phyloP scores from a whole-genome alignment of 208 protist species.

The Jaenimonas drosophilae region DNA sequence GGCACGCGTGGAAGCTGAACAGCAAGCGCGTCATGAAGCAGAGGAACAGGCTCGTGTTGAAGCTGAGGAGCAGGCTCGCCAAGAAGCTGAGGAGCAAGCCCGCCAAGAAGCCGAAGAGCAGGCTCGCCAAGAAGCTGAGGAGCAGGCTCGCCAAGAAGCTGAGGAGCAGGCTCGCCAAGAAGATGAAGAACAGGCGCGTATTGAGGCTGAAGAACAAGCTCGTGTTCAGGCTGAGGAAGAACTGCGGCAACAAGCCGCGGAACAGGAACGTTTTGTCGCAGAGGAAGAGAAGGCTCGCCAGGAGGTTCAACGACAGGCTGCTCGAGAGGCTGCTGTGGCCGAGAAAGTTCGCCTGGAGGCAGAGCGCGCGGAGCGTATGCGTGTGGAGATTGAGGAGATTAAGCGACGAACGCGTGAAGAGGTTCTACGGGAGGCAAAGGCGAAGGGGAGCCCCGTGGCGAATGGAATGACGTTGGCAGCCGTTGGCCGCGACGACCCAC shows the following conservation, averaged over 20 bases:
- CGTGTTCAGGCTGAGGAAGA: conserved; percentile 11
- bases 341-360: conserved; percentile 17
- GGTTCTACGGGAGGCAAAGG: conserved; percentile 24
- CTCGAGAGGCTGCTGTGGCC: conserved; percentile 15
- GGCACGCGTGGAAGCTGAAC: conserved; percentile 9
- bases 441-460: too few relatives aligned
- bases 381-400: conserved; percentile 21
- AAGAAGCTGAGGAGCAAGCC: conserved; percentile 8
- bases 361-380: conserved; percentile 10
- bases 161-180: conserved; percentile 27
- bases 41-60: conserved; percentile 6
- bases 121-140: conserved; percentile 14
- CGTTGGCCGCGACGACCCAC: too few relatives aligned
- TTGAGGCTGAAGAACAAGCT: conserved; percentile 9
- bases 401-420: conserved; percentile 20
- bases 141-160: conserved; percentile 67
- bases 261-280: conserved; percentile 69
- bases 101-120: conserved; percentile 8
- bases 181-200: conserved; percentile 10
- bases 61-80: conserved; percentile 6
- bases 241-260: conserved; percentile 14
- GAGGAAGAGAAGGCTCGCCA: conserved; percentile 38
- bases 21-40: neutral
- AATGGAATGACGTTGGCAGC: too few relatives aligned
- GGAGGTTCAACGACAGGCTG: conserved; percentile 36